Evolutionary conservation across 169 alveolate species (phyloP).

Genomic region (Eimeria maxima): DNA sequence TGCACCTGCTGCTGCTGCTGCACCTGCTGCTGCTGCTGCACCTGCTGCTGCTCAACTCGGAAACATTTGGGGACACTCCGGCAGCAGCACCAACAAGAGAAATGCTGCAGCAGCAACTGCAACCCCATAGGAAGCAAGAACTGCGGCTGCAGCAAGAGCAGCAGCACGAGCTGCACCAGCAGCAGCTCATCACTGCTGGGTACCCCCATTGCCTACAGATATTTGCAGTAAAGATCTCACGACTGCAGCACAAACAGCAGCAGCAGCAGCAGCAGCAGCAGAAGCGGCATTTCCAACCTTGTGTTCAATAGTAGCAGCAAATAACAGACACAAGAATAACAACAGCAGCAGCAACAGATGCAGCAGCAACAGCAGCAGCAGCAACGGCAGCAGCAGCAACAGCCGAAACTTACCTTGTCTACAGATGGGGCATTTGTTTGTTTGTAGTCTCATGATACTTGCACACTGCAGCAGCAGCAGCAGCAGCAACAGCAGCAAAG

Average conservation of each 20-base stretch:
- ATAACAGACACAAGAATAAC: background rate
- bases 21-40: background rate
- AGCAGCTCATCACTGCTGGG: background rate
- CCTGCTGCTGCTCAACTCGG: background rate
- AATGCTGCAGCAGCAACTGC: background rate
- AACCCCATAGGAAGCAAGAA: background rate
- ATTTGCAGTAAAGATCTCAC: constrained; percentile 20
- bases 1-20: constrained; percentile 24
- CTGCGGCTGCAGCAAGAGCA: background rate
- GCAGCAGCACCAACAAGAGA: background rate
- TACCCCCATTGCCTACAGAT: constrained; percentile 1
- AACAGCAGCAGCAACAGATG: background rate
- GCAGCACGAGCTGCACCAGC: constrained; percentile 1
- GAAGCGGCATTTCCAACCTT: background rate
- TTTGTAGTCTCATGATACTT: constrained; percentile 87
- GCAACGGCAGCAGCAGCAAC: constrained; percentile 27
- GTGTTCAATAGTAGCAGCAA: background rate
- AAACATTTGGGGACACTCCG: background rate
- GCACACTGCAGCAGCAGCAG: constrained; percentile 85
- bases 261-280: constrained; percentile 50
- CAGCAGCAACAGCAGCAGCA: background rate
- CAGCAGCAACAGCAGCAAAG: background rate
- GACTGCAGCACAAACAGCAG: constrained; percentile 46
- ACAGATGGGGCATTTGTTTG: constrained; percentile 89
- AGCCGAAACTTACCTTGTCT: constrained; percentile 84